A percentile compares a stretch with the other conserved stretches of the same genome.
Conservation (phyloP, 1,284 basidiomycete genomes). For the Coniferiporia weirii region DNA sequence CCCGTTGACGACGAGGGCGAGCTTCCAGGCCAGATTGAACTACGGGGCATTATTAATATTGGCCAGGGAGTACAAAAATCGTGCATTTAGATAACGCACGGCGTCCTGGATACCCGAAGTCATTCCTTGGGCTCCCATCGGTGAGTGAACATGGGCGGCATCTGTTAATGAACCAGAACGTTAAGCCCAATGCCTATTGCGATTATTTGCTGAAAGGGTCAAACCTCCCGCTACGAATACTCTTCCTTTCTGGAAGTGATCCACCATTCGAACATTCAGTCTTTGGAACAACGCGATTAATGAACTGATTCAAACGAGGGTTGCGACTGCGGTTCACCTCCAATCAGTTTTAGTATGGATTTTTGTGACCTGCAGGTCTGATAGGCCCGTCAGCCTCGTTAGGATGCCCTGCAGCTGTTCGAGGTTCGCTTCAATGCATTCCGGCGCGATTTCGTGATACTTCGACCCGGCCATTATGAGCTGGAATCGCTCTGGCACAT, state of each 20-base stretch:
- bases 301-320: neutral
- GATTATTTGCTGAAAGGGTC: neutral
- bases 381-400: neutral
- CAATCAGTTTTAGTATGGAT: neutral
- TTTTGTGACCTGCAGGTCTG: neutral
- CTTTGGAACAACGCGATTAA: slow-evolving; percentile 20
- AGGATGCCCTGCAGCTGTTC: neutral
- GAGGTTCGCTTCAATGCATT: neutral
- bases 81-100: slow-evolving; percentile 23
- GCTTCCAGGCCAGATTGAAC: slow-evolving; percentile 29
- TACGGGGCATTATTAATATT: neutral
- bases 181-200: neutral
- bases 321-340: neutral
- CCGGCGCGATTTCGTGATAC: neutral
- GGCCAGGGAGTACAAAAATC: too few relatives aligned
- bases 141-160: slow-evolving; percentile 39
- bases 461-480: neutral
- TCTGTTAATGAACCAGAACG: slow-evolving; percentile 25
- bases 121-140: slow-evolving; percentile 41
- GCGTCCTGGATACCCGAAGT: slow-evolving; percentile 38
- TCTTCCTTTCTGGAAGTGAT: slow-evolving; percentile 31
- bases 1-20: slow-evolving; percentile 28
- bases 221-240: slow-evolving; percentile 36
- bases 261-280: slow-evolving; percentile 34
- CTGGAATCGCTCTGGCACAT: neutral